These are phyloP conservation scores for Colletotrichum incanum DNA, from an alignment of 2,329 filamentous ascomycete genomes.

Conservation along the genomic window DNA sequence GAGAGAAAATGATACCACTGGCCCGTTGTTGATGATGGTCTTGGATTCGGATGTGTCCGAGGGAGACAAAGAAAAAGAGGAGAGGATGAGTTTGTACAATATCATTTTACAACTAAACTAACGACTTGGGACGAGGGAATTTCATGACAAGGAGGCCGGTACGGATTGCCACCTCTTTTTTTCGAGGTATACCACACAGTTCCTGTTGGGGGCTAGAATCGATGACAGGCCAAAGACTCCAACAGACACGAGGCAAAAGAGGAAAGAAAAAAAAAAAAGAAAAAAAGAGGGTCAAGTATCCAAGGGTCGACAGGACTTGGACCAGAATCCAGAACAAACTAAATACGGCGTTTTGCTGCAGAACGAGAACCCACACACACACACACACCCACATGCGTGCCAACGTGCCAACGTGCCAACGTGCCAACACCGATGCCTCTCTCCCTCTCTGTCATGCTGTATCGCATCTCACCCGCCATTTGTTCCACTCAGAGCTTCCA, in stretches of 20 bases:
- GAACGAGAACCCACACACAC: slow-evolving; percentile 10
- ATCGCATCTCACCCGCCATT: not conserved
- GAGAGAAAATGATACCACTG: slow-evolving; percentile 16
- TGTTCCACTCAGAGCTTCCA: too few species aligned
- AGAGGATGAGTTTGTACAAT: not conserved
- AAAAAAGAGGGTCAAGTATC: not conserved
- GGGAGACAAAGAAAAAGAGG: not conserved
- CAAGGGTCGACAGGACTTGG: slow-evolving; percentile 1
- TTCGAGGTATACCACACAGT: too few species aligned
- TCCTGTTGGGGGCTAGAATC: not conserved
- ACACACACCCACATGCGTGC: too few species aligned
- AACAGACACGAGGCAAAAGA: not conserved
- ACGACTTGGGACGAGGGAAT: slow-evolving; percentile 6
- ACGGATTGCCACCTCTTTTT: not conserved
- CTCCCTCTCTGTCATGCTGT: too few species aligned
- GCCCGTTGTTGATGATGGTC: not conserved
- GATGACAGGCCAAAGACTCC: not conserved
- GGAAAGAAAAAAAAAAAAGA: too few species aligned
- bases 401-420: not conserved
- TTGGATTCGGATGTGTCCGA: not conserved
- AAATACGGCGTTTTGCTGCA: not conserved
- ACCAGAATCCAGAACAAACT: not conserved
- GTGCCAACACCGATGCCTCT: not conserved
- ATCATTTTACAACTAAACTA: not conserved
- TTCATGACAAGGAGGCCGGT: not conserved